Base-by-base conservation (phyloP, 2,329 filamentous ascomycete genomes). In the Rugonectria rugulosa region DNA sequence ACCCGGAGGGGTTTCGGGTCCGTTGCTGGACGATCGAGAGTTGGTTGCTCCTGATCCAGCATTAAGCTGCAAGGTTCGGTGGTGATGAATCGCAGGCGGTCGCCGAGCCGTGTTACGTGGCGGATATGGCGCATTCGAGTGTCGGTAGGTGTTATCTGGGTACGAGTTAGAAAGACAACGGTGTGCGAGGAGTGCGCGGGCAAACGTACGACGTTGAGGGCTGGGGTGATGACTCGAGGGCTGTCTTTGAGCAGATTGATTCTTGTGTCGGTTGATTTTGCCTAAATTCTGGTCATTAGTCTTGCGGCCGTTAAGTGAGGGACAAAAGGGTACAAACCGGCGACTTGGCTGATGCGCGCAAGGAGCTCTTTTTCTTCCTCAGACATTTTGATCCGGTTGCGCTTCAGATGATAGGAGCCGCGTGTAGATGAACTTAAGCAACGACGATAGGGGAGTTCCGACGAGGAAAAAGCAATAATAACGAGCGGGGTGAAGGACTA, bases 241-340 rank as follows among this genome's bases (percentile, higher is more conserved):
- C 15, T 74, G 58, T n/a, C 63, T 69, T 31, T 74, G 55, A 34
- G 77, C 77, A 27, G 78, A 70, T 60, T 88, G 83, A 60, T 84
- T 90, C 72, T 90, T 92, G 76, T 90, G 88, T 47, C 87, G 85
- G 71, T 92, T 92, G 70, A 95, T 94, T 74, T 90, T 88, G 63
- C 89, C 89, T 92, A 61, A 9, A 32, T 20, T 37, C 37, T 55
- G 34, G 56, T 70, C 14, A 42, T 21, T 48, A 74, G 60, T 67
- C 41, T 52, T 51, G 36, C 24, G 46, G 62, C 52, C 21, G 27
- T 49, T 29, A 57, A 52, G 46, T 10, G 36, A 44, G 48, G 57
- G 24, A 32, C 48, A 15, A 12, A 31, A 59, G 53, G 48, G 48
- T 40, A 69, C 73, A 38, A 70, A 81, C 81, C 78, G 53, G 82